phyloP scores from a whole-genome alignment of 306 rosid species.

The Mimosa pudica region DNA sequence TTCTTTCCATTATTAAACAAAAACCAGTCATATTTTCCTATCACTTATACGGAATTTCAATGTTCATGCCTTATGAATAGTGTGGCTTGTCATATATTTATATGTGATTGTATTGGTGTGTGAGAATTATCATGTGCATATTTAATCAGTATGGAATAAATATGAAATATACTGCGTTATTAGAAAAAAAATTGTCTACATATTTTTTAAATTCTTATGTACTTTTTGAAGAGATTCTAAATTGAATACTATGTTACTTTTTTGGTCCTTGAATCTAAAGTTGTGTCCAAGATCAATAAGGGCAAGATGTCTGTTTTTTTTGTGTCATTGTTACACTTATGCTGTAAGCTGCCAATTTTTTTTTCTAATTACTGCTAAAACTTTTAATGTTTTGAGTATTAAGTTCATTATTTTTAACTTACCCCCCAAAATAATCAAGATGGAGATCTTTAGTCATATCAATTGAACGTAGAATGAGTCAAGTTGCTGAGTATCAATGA shows the following conservation, averaged over 20 bases:
- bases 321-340: background rate
- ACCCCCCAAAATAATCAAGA: background rate
- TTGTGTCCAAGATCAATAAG: background rate
- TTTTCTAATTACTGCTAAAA: background rate
- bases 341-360: background rate
- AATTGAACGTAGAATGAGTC: background rate
- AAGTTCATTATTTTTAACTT: background rate
- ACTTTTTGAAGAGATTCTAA: background rate
- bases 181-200: background rate
- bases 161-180: constrained; percentile 9
- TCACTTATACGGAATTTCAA: background rate
- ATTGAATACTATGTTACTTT: background rate
- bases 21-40: background rate
- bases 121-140: constrained; percentile 2
- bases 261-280: background rate
- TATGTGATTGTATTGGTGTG: background rate
- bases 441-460: background rate
- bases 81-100: background rate
- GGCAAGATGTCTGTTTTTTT: background rate
- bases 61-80: background rate
- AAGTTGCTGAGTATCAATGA: background rate
- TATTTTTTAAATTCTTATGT: background rate
- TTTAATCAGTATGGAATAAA: constrained; percentile 10
- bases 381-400: background rate
- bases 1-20: constrained; percentile 7